Evolutionary conservation across 495 filamentous ascomycete species (phyloP), one percentile per base, ranked within the genome.

Genomic region (Tuber umbilicatum): DNA sequence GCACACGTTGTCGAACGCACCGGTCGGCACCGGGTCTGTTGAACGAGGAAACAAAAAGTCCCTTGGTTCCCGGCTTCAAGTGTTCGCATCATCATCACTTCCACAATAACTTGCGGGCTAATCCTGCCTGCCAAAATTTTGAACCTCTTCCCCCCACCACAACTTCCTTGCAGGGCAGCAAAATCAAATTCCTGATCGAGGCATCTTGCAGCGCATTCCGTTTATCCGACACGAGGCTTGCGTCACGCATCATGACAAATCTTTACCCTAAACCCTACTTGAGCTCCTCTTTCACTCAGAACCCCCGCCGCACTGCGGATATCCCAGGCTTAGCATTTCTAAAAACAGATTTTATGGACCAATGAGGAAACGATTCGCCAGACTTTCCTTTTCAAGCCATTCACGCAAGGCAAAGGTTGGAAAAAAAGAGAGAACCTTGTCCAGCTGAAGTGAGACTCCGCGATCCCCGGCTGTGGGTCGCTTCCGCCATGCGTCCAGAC

Each of bases 171-270:
- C 70, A 73, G 74, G 50, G 69, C 50, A 69, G 41, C 70, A 31
- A 73, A 42, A 41, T 38, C 50, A 39, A 67, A 45, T 70, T 73
- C 71, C 71, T 67, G 64, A n/a, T 60, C 77, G 77, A 72, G 77
- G 70, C 72, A 70, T 45, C 38, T 6, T 64, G 70, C 71, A 42
- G 69, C 39, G 78, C 71, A 60, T 78, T 78, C 75, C 75, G 43
- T 78, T 77, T 76, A 69, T 43, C 55, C 55, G 55, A 64, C 68
- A 72, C 45, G 60, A 69, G 45, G 77, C 77, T 79, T 79, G 74
- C 77, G 76, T 79, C 77, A 79, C 77, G 69, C 64, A 64, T 40
- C 75, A 40, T 68, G 37, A 43, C 40, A 70, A 69, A 70, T 72
- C 45, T 74, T 78, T 69, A 70, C 75, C 75, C 68, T 78, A 67